Base-by-base conservation (phyloP, 495 filamentous ascomycete species). In the Pseudomonodictys pantanalensis region DNA sequence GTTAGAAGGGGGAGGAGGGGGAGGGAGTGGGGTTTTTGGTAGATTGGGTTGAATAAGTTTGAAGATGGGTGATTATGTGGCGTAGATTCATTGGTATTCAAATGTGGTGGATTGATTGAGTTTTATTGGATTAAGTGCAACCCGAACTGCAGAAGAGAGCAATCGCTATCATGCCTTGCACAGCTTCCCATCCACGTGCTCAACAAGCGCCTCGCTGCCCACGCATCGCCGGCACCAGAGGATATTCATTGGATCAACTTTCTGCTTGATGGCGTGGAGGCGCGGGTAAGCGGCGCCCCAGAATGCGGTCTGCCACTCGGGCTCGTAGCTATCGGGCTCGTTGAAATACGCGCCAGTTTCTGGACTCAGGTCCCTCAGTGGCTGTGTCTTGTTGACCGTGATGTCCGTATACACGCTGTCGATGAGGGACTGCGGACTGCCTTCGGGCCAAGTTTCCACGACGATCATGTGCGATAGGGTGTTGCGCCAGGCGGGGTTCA, bases 321-420 rank as follows among this genome's bases (percentile, higher is more conserved):
- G 58, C 30, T 66, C 52, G 29, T 58, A 62, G 15, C 24, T 32
- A 51, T 66, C 63, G 39, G 29, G 24, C 28, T 69, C 67, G 42
- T 67, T 67, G 52, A 69, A 65, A 48, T 69, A 69, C 0, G 67
- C 60, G 0, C 67, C 67, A 7, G 48, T 51, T 11, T 60, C 60
- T n/a, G 64, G 64, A 3, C 60, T 51, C 6, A 69, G 56, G 39
- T 60, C 17, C 2, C 57, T 29, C 28, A 67, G 42, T 4, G 52
- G 44, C 11, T 57, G 38, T n/a, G 35, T 66, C n/a, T 53, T 60
- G 0, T 66, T 60, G 33, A 30, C 24, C 2, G 63, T 66, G 22
- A 66, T 64, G 29, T 66, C 63, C 1, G 32, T 7, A 33, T 66
- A 62, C 4, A 66, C 51, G 15, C 23, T 20, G 12, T 56, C 33